phyloP scores from a whole-genome alignment of 441 rosid genomes.

The Jatropha podagrica region DNA sequence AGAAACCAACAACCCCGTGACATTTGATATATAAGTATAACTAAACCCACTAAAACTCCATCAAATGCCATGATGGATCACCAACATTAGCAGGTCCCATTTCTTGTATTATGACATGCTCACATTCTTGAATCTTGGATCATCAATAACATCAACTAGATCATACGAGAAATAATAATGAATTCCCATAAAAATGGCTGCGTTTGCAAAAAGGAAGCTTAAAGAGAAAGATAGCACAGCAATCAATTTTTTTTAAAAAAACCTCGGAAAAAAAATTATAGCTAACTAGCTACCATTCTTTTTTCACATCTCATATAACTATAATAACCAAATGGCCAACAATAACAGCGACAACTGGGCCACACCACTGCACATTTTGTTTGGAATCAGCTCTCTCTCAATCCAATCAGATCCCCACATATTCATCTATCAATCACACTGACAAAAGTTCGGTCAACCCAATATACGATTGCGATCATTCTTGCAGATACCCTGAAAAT shows the following conservation, averaged over 20 bases:
- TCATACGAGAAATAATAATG: conserved; percentile 1
- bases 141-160: not conserved
- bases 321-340: conserved; percentile 31
- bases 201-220: conserved; percentile 7
- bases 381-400: conserved; percentile 18
- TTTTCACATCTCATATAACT: not conserved
- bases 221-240: not conserved
- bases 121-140: not conserved
- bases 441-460: not conserved
- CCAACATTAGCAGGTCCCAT: not conserved
- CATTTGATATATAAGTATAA: not conserved
- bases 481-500: not conserved
- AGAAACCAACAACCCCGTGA: not conserved
- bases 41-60: conserved; percentile 13
- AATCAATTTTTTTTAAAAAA: no score
- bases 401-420: not conserved
- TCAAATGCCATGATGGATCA: conserved; percentile 13
- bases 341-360: conserved; percentile 45
- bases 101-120: not conserved
- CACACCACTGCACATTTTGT: conserved; percentile 27
- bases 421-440: not conserved
- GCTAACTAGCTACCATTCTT: not conserved
- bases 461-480: conserved; percentile 1
- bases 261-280: no score
- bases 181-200: conserved; percentile 10